These are phyloP conservation scores for Penicillium sp. DNA, from an alignment of 2,329 filamentous ascomycete species.

Conservation along the genomic window DNA sequence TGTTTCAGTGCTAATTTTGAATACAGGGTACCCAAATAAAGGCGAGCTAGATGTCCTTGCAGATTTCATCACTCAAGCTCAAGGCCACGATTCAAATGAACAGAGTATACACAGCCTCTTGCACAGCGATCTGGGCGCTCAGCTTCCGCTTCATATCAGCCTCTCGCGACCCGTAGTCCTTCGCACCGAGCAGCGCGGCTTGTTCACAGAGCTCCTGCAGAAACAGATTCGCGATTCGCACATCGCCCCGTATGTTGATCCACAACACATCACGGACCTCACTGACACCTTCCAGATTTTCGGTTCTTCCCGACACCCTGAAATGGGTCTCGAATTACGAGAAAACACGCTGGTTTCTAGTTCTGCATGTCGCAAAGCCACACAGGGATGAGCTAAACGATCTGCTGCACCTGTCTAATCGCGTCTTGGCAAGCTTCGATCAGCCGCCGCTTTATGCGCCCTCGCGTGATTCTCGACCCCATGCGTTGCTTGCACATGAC, in stretches of 20 bases:
- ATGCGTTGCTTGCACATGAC: neutral
- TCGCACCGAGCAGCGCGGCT: constrained; percentile 63
- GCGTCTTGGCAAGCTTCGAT: constrained; percentile 52
- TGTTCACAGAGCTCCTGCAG: constrained; percentile 58
- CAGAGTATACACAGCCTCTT: constrained; percentile 60
- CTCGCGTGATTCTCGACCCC: neutral
- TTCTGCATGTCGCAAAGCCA: constrained; percentile 57
- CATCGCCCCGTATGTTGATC: constrained; percentile 42
- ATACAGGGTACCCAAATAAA: constrained; percentile 39
- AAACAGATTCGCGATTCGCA: constrained; percentile 40
- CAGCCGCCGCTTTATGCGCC: constrained; percentile 66
- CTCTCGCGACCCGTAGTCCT: constrained; percentile 78
- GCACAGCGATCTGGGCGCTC: constrained; percentile 68
- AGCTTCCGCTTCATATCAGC: constrained; percentile 82
- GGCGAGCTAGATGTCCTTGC: constrained; percentile 32
- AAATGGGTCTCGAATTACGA: constrained; percentile 65
- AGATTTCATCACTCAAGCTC: constrained; percentile 24
- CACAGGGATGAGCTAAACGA: constrained; percentile 53
- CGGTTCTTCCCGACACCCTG: constrained; percentile 44
- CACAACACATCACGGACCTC: neutral
- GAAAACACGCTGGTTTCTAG: constrained; percentile 73
- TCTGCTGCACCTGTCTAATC: constrained; percentile 65
- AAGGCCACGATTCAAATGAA: constrained; percentile 30
- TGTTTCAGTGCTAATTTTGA: neutral
- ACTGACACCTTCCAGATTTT: constrained; percentile 39